Percentiles rank a stretch among this genome's conserved stretches.
phyloP scores from a whole-genome alignment of 345 rosid genomes.

The Arabidopsis suecica region DNA sequence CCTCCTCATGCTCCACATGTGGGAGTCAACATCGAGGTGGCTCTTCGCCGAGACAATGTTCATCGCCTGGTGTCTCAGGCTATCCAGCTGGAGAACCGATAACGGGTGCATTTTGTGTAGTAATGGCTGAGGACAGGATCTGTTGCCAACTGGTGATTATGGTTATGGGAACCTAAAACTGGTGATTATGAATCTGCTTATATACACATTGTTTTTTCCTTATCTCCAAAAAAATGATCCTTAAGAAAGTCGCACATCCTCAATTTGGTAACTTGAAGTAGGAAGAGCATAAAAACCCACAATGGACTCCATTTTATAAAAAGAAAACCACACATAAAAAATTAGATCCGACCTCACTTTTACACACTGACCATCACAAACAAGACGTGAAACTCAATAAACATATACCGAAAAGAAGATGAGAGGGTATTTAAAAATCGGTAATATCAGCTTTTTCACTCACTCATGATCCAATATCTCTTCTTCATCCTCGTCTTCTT shows the following conservation, averaged over 20 bases:
- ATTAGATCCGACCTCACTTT: slow-evolving; percentile 33
- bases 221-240: neutral
- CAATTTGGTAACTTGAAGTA: neutral
- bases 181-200: neutral
- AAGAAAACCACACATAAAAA: slow-evolving; percentile 4
- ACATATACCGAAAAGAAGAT: slow-evolving; percentile 14
- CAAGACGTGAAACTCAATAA: slow-evolving; percentile 34
- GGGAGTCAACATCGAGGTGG: slow-evolving; percentile 86
- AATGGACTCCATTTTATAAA: slow-evolving; percentile 1
- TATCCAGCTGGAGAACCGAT: slow-evolving; percentile 89
- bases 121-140: slow-evolving; percentile 57
- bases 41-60: slow-evolving; percentile 51
- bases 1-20: slow-evolving; percentile 99
- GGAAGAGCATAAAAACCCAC: neutral
- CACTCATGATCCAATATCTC: slow-evolving; percentile 47
- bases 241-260: neutral
- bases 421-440: neutral
- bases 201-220: neutral
- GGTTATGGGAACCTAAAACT: too few relatives aligned
- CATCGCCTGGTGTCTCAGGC: slow-evolving; percentile 91
- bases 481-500: slow-evolving; percentile 61
- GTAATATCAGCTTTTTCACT: slow-evolving; percentile 4
- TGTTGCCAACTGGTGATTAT: too few relatives aligned
- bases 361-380: slow-evolving; percentile 41
- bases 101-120: slow-evolving; percentile 96